Conservation (phyloP, 2,329 filamentous ascomycete species). For the Stachybotrys chartarum region DNA sequence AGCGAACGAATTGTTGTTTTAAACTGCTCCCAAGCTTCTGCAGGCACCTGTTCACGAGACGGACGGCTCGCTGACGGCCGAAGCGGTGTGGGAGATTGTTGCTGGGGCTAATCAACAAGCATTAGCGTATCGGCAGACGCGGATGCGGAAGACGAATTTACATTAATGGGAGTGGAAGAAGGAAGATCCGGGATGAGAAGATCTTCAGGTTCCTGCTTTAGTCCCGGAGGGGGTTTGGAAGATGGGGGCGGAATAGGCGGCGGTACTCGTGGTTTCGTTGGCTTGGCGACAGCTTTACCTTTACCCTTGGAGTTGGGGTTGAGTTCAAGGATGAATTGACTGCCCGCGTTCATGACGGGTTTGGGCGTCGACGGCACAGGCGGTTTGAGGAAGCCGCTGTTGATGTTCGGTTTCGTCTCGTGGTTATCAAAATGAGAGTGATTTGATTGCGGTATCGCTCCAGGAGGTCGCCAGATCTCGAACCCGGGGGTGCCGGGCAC, state of each 20-base stretch:
- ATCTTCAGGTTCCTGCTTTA: constrained; percentile 16
- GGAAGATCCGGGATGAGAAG: not conserved
- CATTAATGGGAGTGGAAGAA: not conserved
- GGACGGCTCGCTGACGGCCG: constrained; percentile 14
- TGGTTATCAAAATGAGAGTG: constrained; percentile 12
- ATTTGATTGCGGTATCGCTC: constrained; percentile 14
- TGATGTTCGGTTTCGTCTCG: not conserved
- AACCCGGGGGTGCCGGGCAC: constrained; percentile 28
- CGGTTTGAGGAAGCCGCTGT: constrained; percentile 26
- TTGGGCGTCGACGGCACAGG: constrained; percentile 32
- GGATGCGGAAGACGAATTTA: not conserved
- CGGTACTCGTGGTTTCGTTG: constrained; percentile 18
- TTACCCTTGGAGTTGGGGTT: constrained; percentile 23
- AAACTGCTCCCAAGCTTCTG: constrained; percentile 39
- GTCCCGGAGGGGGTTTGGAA: constrained; percentile 15
- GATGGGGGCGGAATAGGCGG: constrained; percentile 10
- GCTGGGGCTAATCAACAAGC: not conserved
- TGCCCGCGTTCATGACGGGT: constrained; percentile 23
- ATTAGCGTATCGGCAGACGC: not conserved
- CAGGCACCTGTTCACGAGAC: constrained; percentile 35
- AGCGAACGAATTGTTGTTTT: constrained; percentile 37
- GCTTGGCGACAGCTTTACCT: constrained; percentile 25
- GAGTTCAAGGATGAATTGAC: constrained; percentile 29
- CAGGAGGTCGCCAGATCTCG: constrained; percentile 29
- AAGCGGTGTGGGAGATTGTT: not conserved